Evolutionary conservation across 192 early-diverging fungal genomes (phyloP).

Genomic region (Geranomyces variabilis): DNA sequence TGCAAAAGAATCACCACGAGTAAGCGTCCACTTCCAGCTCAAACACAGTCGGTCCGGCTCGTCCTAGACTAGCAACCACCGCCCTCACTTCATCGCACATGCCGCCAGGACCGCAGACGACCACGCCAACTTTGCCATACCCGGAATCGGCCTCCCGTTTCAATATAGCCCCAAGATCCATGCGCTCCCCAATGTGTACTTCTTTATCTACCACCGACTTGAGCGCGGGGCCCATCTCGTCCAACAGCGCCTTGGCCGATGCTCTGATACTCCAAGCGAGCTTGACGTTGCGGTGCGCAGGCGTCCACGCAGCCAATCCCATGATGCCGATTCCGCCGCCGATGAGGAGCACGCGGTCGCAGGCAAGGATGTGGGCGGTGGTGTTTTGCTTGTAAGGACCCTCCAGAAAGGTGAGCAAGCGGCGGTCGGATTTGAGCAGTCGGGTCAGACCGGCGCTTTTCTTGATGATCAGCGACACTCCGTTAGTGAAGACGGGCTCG

Average conservation of each 20-base stretch:
- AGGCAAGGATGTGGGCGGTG: background rate
- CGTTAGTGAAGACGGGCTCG: background rate
- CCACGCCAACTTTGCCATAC: too few relatives aligned
- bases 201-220: conserved; percentile 2
- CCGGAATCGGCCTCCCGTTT: background rate
- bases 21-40: too few relatives aligned
- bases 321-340: conserved; percentile 25
- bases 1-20: too few relatives aligned
- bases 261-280: conserved; percentile 5
- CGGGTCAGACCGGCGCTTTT: conserved; percentile 12
- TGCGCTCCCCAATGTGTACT: conserved; percentile 18
- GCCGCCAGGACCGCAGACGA: too few relatives aligned
- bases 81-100: too few relatives aligned
- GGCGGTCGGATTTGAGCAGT: background rate
- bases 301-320: conserved; percentile 8
- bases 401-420: background rate
- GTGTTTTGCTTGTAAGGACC: conserved; percentile 12
- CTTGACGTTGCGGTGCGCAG: conserved; percentile 15
- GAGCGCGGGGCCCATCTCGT: conserved; percentile 4
- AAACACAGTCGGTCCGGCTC: too few relatives aligned
- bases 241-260: background rate
- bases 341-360: conserved; percentile 11
- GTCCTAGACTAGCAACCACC: too few relatives aligned
- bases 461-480: conserved; percentile 16
- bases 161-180: conserved; percentile 8